phyloP scores from a whole-genome alignment of 176 grass and related monocot genomes.

The Carex scoparia region DNA sequence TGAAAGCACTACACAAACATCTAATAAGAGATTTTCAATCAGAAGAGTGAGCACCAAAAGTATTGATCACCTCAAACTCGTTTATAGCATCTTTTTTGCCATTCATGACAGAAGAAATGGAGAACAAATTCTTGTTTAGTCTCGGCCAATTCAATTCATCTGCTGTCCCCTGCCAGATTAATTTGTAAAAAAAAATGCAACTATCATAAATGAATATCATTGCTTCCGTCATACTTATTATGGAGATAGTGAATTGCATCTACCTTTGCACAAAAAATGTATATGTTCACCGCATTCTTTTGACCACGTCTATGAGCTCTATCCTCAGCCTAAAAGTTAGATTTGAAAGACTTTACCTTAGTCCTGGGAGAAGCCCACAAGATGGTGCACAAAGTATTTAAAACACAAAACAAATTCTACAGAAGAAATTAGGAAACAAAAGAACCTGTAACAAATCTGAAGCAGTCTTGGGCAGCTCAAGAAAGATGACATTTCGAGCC shows the following conservation, averaged over 20 bases:
- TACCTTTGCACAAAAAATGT: slow-evolving; percentile 96
- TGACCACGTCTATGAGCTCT: slow-evolving; percentile 94
- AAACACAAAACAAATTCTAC: slow-evolving; percentile 14
- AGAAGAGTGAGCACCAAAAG: neutral
- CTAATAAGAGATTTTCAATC: slow-evolving; percentile 23
- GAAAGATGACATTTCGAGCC: slow-evolving; percentile 92
- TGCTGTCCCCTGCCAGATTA: slow-evolving; percentile 51
- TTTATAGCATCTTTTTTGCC: slow-evolving; percentile 88
- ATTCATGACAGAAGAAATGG: slow-evolving; percentile 85
- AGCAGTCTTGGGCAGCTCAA: slow-evolving; percentile 86
- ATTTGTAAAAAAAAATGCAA: neutral
- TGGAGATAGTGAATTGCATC: neutral
- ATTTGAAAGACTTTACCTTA: slow-evolving; percentile 13
- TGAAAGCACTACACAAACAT: neutral
- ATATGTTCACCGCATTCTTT: slow-evolving; percentile 92
- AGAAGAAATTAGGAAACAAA: slow-evolving; percentile 2
- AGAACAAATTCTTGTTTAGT: slow-evolving; percentile 73
- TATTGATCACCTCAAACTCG: slow-evolving; percentile 66
- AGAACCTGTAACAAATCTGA: slow-evolving; percentile 86
- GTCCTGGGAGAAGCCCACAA: slow-evolving; percentile 17
- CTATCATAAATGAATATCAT: neutral
- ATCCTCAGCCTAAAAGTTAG: slow-evolving; percentile 74
- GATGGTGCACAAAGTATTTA: neutral
- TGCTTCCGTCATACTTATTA: neutral
- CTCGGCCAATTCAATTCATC: slow-evolving; percentile 80